These are phyloP conservation scores for Ceratocystis eucalypticola DNA, from an alignment of 2,329 filamentous ascomycete genomes.

Conservation along the genomic window DNA sequence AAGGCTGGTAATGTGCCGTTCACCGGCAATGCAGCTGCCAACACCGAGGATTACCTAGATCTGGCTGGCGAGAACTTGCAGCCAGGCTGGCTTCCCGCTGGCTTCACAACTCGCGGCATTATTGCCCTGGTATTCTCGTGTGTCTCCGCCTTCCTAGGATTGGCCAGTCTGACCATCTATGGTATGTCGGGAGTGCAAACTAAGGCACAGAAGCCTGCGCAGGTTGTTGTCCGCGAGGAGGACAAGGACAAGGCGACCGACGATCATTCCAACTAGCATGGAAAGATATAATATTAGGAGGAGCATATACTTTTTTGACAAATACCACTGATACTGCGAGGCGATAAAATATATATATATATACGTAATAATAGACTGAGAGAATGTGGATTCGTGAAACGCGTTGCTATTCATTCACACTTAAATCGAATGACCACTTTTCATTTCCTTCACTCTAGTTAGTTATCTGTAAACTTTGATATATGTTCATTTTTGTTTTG, in stretches of 20 bases:
- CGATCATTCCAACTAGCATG: neutral
- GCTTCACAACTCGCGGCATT: conserved; percentile 58
- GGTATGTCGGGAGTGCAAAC: conserved; percentile 12
- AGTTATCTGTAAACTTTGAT: neutral
- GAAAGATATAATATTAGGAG: neutral
- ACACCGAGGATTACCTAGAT: conserved; percentile 39
- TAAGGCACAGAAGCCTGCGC: neutral
- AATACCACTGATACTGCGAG: neutral
- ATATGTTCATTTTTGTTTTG: conserved; percentile 2
- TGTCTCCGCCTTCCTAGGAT: conserved; percentile 53
- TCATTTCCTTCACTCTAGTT: neutral
- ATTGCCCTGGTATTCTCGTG: conserved; percentile 63
- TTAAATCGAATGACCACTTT: neutral
- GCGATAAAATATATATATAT: neutral
- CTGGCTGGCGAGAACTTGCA: conserved; percentile 35
- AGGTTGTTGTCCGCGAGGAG: conserved; percentile 6
- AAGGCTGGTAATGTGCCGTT: conserved; percentile 30
- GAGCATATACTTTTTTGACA: neutral
- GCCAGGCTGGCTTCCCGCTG: conserved; percentile 46
- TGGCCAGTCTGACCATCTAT: conserved; percentile 27
- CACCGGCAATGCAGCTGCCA: conserved; percentile 47
- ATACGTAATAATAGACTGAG: neutral
- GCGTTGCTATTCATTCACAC: neutral
- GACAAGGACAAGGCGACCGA: neutral
- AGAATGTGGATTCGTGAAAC: neutral